Evolutionary conservation across 2,329 filamentous ascomycete genomes (phyloP).

Genomic region (Colletotrichum eleusines): DNA sequence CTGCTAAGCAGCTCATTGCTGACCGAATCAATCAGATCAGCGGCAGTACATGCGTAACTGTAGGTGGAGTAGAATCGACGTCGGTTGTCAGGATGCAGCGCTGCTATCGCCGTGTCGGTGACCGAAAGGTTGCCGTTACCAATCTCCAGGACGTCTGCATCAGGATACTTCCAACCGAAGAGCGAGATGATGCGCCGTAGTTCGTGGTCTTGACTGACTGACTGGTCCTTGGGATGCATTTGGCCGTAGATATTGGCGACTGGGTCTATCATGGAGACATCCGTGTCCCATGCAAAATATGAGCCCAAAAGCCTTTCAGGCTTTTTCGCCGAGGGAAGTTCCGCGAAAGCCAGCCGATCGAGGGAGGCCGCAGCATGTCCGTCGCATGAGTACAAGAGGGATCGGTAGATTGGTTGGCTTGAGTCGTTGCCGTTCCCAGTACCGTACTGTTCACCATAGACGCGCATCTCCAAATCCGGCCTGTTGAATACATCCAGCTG

Average conservation of each 20-base stretch:
- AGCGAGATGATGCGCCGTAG: neutral
- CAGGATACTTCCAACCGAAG: neutral
- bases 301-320: neutral
- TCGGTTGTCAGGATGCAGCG: neutral
- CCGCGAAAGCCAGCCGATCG: neutral
- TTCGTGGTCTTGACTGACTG: neutral
- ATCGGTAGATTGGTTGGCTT: neutral
- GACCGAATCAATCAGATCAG: neutral
- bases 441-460: slow-evolving; percentile 7
- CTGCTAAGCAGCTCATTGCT: neutral
- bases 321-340: neutral
- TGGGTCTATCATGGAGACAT: neutral
- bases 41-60: neutral
- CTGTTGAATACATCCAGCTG: slow-evolving; percentile 10
- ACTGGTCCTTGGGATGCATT: neutral
- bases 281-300: neutral
- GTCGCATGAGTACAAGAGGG: neutral
- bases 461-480: slow-evolving; percentile 27
- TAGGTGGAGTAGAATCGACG: neutral
- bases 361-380: neutral
- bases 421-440: neutral
- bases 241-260: neutral
- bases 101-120: neutral
- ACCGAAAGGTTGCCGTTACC: neutral
- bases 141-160: neutral